phyloP scores from a whole-genome alignment of 1,284 basidiomycete genomes.

The Coniferiporia weirii region DNA sequence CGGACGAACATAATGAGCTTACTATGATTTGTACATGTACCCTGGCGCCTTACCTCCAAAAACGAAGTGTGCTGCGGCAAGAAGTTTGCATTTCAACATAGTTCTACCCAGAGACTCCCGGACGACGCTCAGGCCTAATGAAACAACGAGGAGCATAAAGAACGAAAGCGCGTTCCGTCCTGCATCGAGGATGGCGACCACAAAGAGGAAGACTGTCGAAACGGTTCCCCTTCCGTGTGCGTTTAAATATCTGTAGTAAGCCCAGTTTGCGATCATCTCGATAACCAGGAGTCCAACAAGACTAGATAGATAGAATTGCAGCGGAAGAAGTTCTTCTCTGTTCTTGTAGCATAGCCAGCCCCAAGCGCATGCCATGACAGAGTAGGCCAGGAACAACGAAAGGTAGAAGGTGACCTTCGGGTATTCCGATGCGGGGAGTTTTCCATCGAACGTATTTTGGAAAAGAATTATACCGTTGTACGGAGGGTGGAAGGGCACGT shows the following conservation, averaged over 20 bases:
- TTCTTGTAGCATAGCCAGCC: slow-evolving; percentile 81
- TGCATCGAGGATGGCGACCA: slow-evolving; percentile 89
- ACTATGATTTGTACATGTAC: slow-evolving; percentile 1
- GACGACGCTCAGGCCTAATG: slow-evolving; percentile 82
- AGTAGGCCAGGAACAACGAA: slow-evolving; percentile 27
- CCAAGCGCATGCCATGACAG: slow-evolving; percentile 47
- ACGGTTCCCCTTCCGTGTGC: slow-evolving; percentile 74
- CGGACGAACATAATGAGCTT: slow-evolving; percentile 8
- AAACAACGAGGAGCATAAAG: slow-evolving; percentile 91
- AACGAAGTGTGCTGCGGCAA: slow-evolving; percentile 83
- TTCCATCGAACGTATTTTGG: slow-evolving; percentile 84
- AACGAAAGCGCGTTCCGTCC: slow-evolving; percentile 92
- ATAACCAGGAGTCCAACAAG: slow-evolving; percentile 85
- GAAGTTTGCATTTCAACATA: slow-evolving; percentile 73
- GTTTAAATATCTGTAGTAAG: slow-evolving; percentile 87
- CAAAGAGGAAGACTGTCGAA: slow-evolving; percentile 79
- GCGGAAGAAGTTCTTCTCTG: slow-evolving; percentile 77
- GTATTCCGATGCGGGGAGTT: slow-evolving; percentile 90
- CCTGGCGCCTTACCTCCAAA: slow-evolving; percentile 71
- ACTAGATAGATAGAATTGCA: slow-evolving; percentile 94
- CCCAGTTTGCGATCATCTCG: slow-evolving; percentile 91
- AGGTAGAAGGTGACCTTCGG: slow-evolving; percentile 86
- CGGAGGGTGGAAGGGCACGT: slow-evolving; percentile 64
- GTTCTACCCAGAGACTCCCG: slow-evolving; percentile 72
- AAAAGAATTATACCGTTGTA: slow-evolving; percentile 84